Evolutionary conservation across 495 filamentous ascomycete species (phyloP).

Genomic region (Penicillium canariense): DNA sequence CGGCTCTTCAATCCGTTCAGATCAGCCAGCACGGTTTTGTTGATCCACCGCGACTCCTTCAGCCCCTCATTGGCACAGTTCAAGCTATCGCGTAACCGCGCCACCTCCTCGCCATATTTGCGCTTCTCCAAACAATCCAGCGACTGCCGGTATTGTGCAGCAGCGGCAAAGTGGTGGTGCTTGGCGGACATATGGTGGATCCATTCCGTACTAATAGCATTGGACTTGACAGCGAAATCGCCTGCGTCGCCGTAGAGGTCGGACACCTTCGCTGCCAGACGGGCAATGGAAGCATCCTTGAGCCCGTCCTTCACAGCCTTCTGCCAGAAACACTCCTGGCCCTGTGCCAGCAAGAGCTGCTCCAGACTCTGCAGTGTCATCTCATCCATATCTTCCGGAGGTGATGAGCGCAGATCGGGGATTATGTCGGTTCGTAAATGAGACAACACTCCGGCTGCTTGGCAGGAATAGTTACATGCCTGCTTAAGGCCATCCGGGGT

Average conservation of each 20-base stretch:
- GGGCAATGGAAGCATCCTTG: constrained; percentile 88
- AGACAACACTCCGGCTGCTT: constrained; percentile 77
- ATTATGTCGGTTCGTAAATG: constrained; percentile 78
- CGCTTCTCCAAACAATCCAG: constrained; percentile 90
- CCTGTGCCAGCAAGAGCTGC: constrained; percentile 83
- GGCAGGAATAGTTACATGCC: constrained; percentile 89
- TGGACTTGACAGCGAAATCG: constrained; percentile 82
- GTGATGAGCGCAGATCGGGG: constrained; percentile 78
- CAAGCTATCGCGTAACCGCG: constrained; percentile 76
- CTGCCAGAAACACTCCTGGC: constrained; percentile 97
- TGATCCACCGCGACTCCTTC: constrained; percentile 83
- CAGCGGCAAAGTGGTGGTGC: constrained; percentile 95
- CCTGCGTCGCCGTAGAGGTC: constrained; percentile 85
- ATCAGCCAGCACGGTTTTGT: constrained; percentile 77
- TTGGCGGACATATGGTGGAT: constrained; percentile 98
- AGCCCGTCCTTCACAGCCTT: constrained; percentile 93
- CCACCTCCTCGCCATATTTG: constrained; percentile 95
- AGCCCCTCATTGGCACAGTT: constrained; percentile 81
- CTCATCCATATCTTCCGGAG: constrained; percentile 94
- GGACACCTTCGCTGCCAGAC: constrained; percentile 86
- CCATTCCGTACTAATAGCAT: constrained; percentile 90
- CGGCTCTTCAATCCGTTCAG: constrained; percentile 78
- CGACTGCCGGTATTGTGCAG: constrained; percentile 91
- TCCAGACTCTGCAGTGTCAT: constrained; percentile 80
- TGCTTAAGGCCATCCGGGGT: constrained; percentile 81